Evolutionary conservation across 176 grass and related monocot species (phyloP), one percentile per base, ranked within the genome.

Genomic region (Bothriochloa decipiens): DNA sequence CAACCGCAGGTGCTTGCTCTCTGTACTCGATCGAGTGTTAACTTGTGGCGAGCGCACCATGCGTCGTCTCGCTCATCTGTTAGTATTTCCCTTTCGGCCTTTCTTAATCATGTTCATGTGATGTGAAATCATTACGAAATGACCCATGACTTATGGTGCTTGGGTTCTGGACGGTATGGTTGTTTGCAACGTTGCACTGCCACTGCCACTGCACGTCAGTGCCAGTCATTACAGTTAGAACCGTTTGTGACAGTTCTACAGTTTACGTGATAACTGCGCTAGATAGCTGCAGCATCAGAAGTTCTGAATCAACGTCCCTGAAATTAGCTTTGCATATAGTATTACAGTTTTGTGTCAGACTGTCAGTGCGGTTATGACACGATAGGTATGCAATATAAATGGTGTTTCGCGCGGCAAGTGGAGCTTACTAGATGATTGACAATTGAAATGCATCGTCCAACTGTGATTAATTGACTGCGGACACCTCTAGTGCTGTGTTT

Each of bases 1-100:
- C 64, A n/a, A 76, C 29, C 39, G 53, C 81, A 86, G 83, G 88
- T 86, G 78, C 7, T 79, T 73, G 58, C 6, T 75, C 35, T 33
- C 43, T 47, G 49, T 62, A 41, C 46, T n/a, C n/a, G n/a, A n/a
- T 75, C 71, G n/a, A 76, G 5, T 52, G 36, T 25, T 72, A 83
- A 35, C 25, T 40, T 78, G 33, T 11, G 37, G 43, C 64, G 49
- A 35, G 18, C 16, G 72, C 46, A 74, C 16, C 16, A 50, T 2
- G 25, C 45, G 10, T 0, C 11, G 72, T 29, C 32, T 76, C 33
- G 20, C 22, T 61, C 53, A 53, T 77, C 52, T 65, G 52, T 68
- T 35, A 5, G 16, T 18, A 8, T 50, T 77, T 75, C 82, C 33
- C 33, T 35, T n/a, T n/a, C n/a, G n/a, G n/a, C 69, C 52, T 53